A percentile compares a stretch with the other conserved stretches of the same genome.
Evolutionary conservation across 176 grass and related monocot species (phyloP).

Genomic region (Thalia dealbata): DNA sequence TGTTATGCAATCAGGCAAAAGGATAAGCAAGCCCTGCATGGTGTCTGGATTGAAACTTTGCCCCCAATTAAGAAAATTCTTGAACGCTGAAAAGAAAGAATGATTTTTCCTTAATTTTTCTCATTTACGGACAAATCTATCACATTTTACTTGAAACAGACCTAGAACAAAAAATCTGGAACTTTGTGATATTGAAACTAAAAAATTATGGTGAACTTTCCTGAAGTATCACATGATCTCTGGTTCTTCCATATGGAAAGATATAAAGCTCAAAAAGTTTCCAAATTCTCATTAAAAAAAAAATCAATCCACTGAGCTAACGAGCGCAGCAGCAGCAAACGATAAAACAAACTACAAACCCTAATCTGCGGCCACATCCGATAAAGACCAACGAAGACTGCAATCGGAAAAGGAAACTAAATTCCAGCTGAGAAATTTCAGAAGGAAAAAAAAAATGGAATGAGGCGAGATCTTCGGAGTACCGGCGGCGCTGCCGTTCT

Average conservation of each 20-base stretch:
- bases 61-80: background rate
- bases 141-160: background rate
- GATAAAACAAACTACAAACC: background rate
- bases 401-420: background rate
- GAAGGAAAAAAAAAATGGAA: background rate
- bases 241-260: background rate
- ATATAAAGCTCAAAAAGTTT: background rate
- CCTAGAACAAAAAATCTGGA: background rate
- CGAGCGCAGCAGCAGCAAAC: background rate
- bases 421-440: background rate
- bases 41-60: background rate
- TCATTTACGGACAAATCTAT: background rate
- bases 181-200: background rate
- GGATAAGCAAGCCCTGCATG: background rate
- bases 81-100: background rate
- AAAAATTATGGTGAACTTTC: background rate
- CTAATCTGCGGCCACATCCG: background rate
- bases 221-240: background rate
- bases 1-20: slow-evolving; percentile 11
- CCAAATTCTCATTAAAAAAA: background rate
- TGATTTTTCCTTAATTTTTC: background rate
- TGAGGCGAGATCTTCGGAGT: slow-evolving; percentile 24
- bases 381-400: background rate
- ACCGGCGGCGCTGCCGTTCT: slow-evolving; percentile 23
- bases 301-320: background rate